These are phyloP conservation scores for Monascus ruber DNA, from an alignment of 2,329 filamentous ascomycete genomes.

Conservation along the genomic window DNA sequence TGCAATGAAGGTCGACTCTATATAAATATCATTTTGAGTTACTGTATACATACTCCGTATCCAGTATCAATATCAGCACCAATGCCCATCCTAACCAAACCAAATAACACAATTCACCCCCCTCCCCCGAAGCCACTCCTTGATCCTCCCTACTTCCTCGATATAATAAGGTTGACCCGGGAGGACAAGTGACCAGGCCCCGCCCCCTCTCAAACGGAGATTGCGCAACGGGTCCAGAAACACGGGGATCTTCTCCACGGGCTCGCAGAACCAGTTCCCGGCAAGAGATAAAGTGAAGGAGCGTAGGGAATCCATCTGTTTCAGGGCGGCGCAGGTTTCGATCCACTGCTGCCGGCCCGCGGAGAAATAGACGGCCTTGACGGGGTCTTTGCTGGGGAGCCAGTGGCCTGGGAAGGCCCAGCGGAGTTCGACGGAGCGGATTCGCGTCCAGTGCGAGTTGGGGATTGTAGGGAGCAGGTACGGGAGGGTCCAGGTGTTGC, in stretches of 20 bases:
- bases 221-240: constrained; percentile 25
- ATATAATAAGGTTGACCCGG: constrained; percentile 24
- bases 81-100: background rate
- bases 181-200: constrained; percentile 19
- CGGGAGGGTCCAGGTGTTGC: constrained; percentile 28
- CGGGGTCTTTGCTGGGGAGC: constrained; percentile 29
- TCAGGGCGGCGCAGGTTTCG: constrained; percentile 22
- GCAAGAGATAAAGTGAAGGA: constrained; percentile 21
- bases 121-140: constrained; percentile 18
- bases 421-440: constrained; percentile 24
- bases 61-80: background rate
- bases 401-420: constrained; percentile 31
- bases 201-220: constrained; percentile 8
- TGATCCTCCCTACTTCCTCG: constrained; percentile 17
- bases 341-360: constrained; percentile 26
- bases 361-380: constrained; percentile 26
- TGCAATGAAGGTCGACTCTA: too few species aligned
- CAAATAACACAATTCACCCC: constrained; percentile 23
- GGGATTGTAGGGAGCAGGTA: constrained; percentile 26
- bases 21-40: too few species aligned
- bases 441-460: constrained; percentile 15
- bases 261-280: constrained; percentile 27
- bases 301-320: constrained; percentile 13
- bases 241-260: constrained; percentile 22
- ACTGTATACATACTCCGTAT: too few species aligned